Evolutionary conservation across 306 rosid species (phyloP).

Genomic region (Castanea crenata): DNA sequence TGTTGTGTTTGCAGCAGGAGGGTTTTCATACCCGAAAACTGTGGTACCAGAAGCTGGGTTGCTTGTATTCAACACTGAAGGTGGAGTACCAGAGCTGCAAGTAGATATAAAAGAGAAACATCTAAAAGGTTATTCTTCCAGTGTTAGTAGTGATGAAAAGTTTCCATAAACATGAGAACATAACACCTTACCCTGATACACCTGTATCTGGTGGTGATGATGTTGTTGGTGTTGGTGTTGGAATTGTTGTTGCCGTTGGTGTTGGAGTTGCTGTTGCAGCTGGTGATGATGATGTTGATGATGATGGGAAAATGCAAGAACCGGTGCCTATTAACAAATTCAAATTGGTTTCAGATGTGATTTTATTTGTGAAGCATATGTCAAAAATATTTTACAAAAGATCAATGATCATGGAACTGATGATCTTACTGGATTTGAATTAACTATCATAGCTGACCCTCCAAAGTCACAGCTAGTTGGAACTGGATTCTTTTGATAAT

Average conservation of each 20-base stretch:
- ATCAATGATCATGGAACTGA: background rate
- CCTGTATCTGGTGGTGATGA: conserved; percentile 51
- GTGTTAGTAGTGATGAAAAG: background rate
- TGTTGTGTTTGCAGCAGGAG: conserved; percentile 41
- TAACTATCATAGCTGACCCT: conserved; percentile 64
- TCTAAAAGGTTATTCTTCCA: conserved; percentile 21
- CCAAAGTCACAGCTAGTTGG: conserved; percentile 91
- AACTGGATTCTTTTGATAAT: conserved; percentile 76
- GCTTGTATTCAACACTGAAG: conserved; percentile 63
- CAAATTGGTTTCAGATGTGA: conserved; percentile 5
- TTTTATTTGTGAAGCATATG: conserved; percentile 7
- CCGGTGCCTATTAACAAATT: conserved; percentile 54
- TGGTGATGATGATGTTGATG: conserved; percentile 40
- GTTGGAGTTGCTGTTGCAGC: conserved; percentile 5
- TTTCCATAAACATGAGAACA: conserved; percentile 5
- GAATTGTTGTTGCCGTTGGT: background rate
- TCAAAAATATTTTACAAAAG: conserved; percentile 4
- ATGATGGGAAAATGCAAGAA: conserved; percentile 57
- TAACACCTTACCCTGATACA: conserved; percentile 41
- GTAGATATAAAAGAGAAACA: conserved; percentile 12
- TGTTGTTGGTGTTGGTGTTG: conserved; percentile 19
- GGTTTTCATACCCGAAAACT: conserved; percentile 40
- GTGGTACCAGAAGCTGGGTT: conserved; percentile 56
- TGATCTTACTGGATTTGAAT: conserved; percentile 68
- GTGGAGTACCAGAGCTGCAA: conserved; percentile 53